Conservation (phyloP, 2,329 filamentous ascomycete genomes). For the Leptographium galeiforme region DNA sequence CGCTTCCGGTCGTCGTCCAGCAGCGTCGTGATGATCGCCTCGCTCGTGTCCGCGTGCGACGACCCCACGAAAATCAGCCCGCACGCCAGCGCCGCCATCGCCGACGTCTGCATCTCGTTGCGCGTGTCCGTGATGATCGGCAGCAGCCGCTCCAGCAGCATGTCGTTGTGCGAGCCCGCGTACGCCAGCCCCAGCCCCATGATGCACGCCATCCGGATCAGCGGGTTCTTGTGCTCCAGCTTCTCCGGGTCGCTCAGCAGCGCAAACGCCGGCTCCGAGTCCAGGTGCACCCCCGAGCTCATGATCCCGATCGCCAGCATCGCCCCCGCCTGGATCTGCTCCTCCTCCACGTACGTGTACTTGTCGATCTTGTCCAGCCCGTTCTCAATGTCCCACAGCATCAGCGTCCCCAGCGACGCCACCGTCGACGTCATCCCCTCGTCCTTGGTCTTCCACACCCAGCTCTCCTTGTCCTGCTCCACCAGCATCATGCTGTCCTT, state of each 20-base stretch:
- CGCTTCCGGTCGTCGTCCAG: slow-evolving; percentile 85
- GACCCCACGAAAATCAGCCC: slow-evolving; percentile 90
- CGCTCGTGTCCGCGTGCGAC: slow-evolving; percentile 78
- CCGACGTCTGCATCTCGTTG: slow-evolving; percentile 87
- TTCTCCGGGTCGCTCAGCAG: slow-evolving; percentile 70
- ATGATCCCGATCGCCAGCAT: slow-evolving; percentile 90
- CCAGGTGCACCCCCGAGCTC: slow-evolving; percentile 80
- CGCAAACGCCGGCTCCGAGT: slow-evolving; percentile 81
- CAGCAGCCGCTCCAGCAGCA: slow-evolving; percentile 70
- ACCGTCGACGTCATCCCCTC: slow-evolving; percentile 96
- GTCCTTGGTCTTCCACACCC: slow-evolving; percentile 99
- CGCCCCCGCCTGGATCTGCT: slow-evolving; percentile 77
- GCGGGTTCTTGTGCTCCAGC: slow-evolving; percentile 62
- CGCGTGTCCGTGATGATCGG: slow-evolving; percentile 77
- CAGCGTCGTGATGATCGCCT: slow-evolving; percentile 82
- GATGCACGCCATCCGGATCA: slow-evolving; percentile 71
- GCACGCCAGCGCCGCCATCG: slow-evolving; percentile 84
- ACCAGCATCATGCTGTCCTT: slow-evolving; percentile 97
- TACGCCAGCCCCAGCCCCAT: slow-evolving; percentile 95
- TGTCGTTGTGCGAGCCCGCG: slow-evolving; percentile 84
- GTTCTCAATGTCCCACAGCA: slow-evolving; percentile 87
- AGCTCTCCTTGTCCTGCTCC: slow-evolving; percentile 75
- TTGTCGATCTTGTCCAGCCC: slow-evolving; percentile 90
- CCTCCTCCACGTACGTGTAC: slow-evolving; percentile 76
- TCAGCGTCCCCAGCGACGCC: slow-evolving; percentile 79